phyloP scores from a whole-genome alignment of 2,329 filamentous ascomycete species.

The Moelleriella libera region DNA sequence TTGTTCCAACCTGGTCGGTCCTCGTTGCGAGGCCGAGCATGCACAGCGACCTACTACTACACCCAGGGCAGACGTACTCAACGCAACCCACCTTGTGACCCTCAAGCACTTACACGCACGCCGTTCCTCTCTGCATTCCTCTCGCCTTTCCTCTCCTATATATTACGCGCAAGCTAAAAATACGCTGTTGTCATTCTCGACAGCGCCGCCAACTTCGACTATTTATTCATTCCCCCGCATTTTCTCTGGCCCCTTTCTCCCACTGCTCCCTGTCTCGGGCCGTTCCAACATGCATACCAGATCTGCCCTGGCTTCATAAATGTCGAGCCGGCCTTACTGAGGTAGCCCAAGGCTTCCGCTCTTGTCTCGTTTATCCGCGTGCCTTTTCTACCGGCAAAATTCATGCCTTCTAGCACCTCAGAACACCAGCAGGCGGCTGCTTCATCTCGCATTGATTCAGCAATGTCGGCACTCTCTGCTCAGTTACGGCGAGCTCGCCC shows the following conservation, averaged over 20 bases:
- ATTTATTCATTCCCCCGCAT: constrained; percentile 4
- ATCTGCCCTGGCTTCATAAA: constrained; percentile 20
- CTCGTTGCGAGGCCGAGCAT: neutral
- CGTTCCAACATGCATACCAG: constrained; percentile 20
- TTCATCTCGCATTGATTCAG: constrained; percentile 14
- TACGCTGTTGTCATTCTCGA: constrained; percentile 1
- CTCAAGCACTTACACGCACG: neutral
- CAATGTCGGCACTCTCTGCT: constrained; percentile 27
- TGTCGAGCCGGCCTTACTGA: constrained; percentile 19
- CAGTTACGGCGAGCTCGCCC: constrained; percentile 28
- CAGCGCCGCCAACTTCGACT: neutral
- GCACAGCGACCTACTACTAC: too few species aligned
- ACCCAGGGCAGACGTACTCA: neutral
- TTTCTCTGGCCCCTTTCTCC: constrained; percentile 1
- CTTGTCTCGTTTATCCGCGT: constrained; percentile 8
- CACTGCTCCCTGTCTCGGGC: constrained; percentile 9
- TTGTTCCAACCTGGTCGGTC: neutral
- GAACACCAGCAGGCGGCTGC: constrained; percentile 11
- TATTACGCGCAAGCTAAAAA: neutral
- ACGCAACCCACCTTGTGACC: neutral
- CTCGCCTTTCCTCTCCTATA: neutral
- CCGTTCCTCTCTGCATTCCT: neutral
- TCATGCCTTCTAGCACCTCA: constrained; percentile 11
- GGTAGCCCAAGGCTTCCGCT: constrained; percentile 7
- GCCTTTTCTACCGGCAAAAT: too few species aligned